Percentiles rank a stretch among this genome's conserved stretches.
Evolutionary conservation across 768 basidiomycete genomes (phyloP).

Genomic region (Mycena galopus): DNA sequence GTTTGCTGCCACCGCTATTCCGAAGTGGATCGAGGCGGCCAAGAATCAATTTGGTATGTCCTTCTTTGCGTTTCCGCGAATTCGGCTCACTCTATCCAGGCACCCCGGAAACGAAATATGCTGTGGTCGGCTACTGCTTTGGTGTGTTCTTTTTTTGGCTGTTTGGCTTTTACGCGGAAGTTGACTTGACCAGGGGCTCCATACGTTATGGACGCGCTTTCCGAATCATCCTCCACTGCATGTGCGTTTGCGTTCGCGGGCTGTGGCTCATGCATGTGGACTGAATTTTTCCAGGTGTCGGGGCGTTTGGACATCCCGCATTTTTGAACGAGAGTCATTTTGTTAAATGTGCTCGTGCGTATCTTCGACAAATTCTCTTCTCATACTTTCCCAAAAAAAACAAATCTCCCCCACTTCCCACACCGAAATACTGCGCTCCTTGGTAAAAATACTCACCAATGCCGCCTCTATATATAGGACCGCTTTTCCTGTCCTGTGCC

Average conservation of each 20-base stretch:
- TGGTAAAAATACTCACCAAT: not conserved
- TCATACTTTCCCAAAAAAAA: not conserved
- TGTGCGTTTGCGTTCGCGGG: slow-evolving; percentile 42
- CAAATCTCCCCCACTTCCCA: not conserved
- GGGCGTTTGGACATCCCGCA: slow-evolving; percentile 57
- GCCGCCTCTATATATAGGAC: slow-evolving; percentile 41
- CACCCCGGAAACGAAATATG: slow-evolving; percentile 33
- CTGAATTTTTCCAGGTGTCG: slow-evolving; percentile 31
- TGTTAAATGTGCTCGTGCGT: slow-evolving; percentile 49
- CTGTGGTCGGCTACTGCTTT: slow-evolving; percentile 54
- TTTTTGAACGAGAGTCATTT: slow-evolving; percentile 50
- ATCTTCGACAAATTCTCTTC: not conserved
- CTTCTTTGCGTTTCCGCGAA: not conserved
- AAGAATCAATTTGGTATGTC: slow-evolving; percentile 53
- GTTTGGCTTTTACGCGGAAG: not conserved
- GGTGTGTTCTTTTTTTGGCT: not conserved
- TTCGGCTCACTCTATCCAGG: not conserved
- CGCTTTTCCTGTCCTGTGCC: slow-evolving; percentile 55
- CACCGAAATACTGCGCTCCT: not conserved
- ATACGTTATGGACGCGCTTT: slow-evolving; percentile 50
- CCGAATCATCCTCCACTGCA: slow-evolving; percentile 33
- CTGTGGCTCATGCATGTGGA: not conserved
- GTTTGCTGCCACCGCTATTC: slow-evolving; percentile 42
- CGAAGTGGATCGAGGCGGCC: slow-evolving; percentile 57
- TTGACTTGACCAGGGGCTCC: slow-evolving; percentile 47